These are phyloP conservation scores for Pseudonitzschia pungens DNA, from an alignment of 108 stramenopile species.

Conservation along the genomic window DNA sequence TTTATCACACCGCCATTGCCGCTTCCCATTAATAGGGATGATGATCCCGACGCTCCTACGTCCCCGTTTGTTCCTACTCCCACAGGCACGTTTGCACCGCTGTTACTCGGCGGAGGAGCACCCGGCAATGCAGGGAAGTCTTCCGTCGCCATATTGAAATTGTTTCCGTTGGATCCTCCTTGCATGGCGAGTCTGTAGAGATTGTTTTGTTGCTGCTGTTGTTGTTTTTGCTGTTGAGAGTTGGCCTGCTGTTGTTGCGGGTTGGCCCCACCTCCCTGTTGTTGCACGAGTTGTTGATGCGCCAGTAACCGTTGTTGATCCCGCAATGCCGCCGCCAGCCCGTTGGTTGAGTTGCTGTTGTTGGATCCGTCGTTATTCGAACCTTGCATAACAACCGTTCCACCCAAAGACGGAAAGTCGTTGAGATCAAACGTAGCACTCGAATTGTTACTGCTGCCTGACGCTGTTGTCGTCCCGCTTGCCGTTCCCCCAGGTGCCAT, in stretches of 20 bases:
- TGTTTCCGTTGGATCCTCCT: slow-evolving; percentile 45
- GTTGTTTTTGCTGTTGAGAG: slow-evolving; percentile 74
- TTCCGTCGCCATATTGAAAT: slow-evolving; percentile 82
- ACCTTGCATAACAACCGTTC: slow-evolving; percentile 41
- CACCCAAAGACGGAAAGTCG: slow-evolving; percentile 86
- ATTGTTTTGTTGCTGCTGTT: slow-evolving; percentile 41
- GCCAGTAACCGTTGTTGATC: slow-evolving; percentile 46
- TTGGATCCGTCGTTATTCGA: slow-evolving; percentile 14
- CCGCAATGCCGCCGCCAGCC: slow-evolving; percentile 72
- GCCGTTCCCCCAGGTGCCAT: slow-evolving; percentile 28
- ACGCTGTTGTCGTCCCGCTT: slow-evolving; percentile 16
- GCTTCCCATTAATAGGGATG: slow-evolving; percentile 37
- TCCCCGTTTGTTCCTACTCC: slow-evolving; percentile 13
- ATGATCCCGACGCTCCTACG: slow-evolving; percentile 27
- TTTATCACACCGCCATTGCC: slow-evolving; percentile 15
- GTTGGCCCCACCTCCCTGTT: slow-evolving; percentile 21
- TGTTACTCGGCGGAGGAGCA: slow-evolving; percentile 28
- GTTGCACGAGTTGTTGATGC: slow-evolving; percentile 38
- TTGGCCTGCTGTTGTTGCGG: slow-evolving; percentile 44
- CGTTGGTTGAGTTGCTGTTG: slow-evolving; percentile 39
- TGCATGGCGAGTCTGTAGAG: slow-evolving; percentile 81
- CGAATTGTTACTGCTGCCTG: slow-evolving; percentile 29
- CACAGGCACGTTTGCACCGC: slow-evolving; percentile 8
- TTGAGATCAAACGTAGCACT: slow-evolving; percentile 69
- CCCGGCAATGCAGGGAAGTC: slow-evolving; percentile 77